These are phyloP conservation scores for Aspergillus uvarum DNA, from an alignment of 2,329 filamentous ascomycete species.

Conservation along the genomic window DNA sequence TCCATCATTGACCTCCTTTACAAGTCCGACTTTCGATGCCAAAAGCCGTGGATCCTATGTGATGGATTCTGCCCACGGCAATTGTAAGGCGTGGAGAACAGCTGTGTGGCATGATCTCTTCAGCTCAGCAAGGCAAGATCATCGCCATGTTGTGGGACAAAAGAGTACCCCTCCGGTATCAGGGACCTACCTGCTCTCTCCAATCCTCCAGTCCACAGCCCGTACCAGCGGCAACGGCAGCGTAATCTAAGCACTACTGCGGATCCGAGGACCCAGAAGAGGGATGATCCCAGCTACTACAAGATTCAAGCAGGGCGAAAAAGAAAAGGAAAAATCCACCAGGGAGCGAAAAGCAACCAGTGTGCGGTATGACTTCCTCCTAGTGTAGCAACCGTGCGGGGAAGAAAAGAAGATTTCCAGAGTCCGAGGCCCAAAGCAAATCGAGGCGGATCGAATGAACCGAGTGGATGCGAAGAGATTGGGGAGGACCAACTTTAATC, in stretches of 20 bases:
- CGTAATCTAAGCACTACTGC: background rate
- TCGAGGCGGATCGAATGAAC: slow-evolving; percentile 18
- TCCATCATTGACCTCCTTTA: background rate
- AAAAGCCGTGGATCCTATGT: background rate
- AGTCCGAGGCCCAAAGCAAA: slow-evolving; percentile 14
- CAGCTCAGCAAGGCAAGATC: background rate
- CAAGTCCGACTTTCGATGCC: background rate
- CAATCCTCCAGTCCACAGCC: background rate
- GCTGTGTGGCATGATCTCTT: background rate
- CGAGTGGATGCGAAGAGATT: slow-evolving; percentile 17
- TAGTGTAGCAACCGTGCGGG: slow-evolving; percentile 22
- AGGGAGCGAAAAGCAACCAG: background rate
- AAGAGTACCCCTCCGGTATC: background rate
- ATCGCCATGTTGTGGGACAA: background rate
- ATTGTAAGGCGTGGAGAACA: background rate
- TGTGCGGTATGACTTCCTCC: background rate
- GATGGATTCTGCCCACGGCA: background rate
- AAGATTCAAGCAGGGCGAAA: background rate
- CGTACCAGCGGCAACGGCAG: background rate
- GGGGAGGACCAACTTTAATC: slow-evolving; percentile 22
- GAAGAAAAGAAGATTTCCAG: slow-evolving; percentile 19
- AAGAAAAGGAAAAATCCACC: background rate
- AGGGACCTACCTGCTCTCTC: background rate
- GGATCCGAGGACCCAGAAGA: background rate
- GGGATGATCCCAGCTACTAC: background rate